Base-by-base conservation (phyloP, 345 rosid species). In the Odontarrhena argentea region DNA sequence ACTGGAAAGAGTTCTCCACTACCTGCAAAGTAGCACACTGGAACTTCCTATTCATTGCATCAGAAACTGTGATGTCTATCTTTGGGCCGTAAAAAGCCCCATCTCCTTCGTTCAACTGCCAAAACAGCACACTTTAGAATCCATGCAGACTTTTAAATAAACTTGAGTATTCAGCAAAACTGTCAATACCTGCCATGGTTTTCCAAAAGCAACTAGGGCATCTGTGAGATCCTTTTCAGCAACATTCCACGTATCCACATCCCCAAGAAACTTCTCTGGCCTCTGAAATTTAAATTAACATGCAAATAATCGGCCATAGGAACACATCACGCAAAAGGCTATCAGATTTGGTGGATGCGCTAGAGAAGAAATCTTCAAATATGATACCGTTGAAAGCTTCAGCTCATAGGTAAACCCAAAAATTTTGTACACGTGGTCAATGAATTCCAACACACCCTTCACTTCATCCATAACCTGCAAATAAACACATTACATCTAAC, bases 71-170 rank as follows among this genome's bases (percentile, higher is more conserved):
- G 55, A 91, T 94, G 71, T 94, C 99, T 71, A 94, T 94, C 80
- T 94, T 94, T 5, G 99, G 99, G 52, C 99, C 99, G 75, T 94
- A 94, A 70, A 94, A 94, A 63, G 99, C 99, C 32, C 99, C 97
- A 77, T 94, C 97, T 37, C 88, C 99, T 77, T 87, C 96, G 68
- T 91, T 75, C 52, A 87, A 70, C 99, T 95, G 87, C 59, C 67
- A 76, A 67, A 60, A 67, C 41, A 68, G 43, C 25, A n/a, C 18
- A 60, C 9, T 15, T 28, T 36, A 51, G 28, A 59, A 66, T 1
- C 26, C 37, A 59, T 18, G 63, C 13, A 1, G 13, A 45, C 18
- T 59, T 49, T 44, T 49, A 26, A 45, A 67, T 26, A 43, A 11
- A 66, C 57, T 45, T 40, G 44, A 36, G 26, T 15, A 28, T 64